These are phyloP conservation scores for Pelargonium citronellum DNA, from an alignment of 441 rosid species.

Conservation along the genomic window DNA sequence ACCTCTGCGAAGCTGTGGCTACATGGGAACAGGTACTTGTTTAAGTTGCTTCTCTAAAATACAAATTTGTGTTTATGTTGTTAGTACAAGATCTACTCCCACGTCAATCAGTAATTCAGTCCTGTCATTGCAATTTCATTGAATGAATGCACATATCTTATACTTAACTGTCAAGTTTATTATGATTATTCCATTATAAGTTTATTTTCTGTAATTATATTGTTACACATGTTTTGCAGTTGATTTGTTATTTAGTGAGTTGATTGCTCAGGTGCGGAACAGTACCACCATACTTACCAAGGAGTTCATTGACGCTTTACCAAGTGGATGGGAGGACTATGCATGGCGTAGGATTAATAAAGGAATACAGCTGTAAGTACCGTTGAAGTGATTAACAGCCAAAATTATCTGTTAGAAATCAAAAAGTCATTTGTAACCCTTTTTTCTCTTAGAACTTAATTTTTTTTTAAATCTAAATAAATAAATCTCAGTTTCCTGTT, in stretches of 20 bases:
- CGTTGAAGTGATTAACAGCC: background rate
- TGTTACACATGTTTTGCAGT: constrained; percentile 22
- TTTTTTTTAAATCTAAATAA: background rate
- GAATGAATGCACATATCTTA: background rate
- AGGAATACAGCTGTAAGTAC: constrained; percentile 73
- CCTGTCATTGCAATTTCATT: background rate
- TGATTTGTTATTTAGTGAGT: constrained; percentile 47
- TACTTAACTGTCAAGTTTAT: background rate
- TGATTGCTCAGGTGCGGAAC: constrained; percentile 73
- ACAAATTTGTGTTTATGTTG: background rate
- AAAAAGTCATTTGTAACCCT: background rate
- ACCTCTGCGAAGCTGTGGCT: constrained; percentile 86
- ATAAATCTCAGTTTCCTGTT: background rate
- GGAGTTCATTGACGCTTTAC: constrained; percentile 87
- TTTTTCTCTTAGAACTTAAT: too few relatives aligned
- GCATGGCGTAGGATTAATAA: constrained; percentile 96
- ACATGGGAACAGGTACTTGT: constrained; percentile 78
- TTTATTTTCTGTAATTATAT: constrained; percentile 11
- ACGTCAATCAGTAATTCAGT: background rate
- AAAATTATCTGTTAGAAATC: background rate
- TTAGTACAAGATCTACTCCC: background rate
- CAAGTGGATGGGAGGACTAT: constrained; percentile 94
- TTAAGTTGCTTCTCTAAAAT: background rate
- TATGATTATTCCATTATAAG: background rate
- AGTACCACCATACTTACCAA: constrained; percentile 79